A percentile compares a stretch with the other conserved stretches of the same genome.
Evolutionary conservation across 2,329 filamentous ascomycete species (phyloP).

Genomic region (Aureobasidium pullulans): DNA sequence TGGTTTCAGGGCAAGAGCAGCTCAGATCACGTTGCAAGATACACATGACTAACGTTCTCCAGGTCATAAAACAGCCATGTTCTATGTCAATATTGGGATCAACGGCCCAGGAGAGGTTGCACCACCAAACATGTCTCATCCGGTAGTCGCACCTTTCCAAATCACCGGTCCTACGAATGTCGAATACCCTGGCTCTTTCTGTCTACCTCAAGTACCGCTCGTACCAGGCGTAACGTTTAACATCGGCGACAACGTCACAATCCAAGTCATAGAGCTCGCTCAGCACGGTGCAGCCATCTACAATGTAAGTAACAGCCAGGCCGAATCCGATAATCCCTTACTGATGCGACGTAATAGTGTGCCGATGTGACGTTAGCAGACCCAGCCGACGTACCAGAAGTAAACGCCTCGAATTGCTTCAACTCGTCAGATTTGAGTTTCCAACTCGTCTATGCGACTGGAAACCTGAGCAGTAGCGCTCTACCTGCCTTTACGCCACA

Average conservation of each 20-base stretch:
- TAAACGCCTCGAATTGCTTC: slow-evolving; percentile 79
- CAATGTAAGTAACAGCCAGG: slow-evolving; percentile 49
- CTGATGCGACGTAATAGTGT: slow-evolving; percentile 52
- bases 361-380: slow-evolving; percentile 90
- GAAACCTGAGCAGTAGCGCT: slow-evolving; percentile 19
- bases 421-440: slow-evolving; percentile 74
- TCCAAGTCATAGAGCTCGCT: slow-evolving; percentile 78
- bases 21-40: background rate
- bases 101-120: slow-evolving; percentile 40
- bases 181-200: slow-evolving; percentile 71
- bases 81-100: slow-evolving; percentile 88
- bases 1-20: slow-evolving; percentile 65
- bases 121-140: slow-evolving; percentile 78
- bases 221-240: slow-evolving; percentile 64
- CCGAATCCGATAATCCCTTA: too few relatives aligned
- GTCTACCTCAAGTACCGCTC: slow-evolving; percentile 80
- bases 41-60: background rate
- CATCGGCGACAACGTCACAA: slow-evolving; percentile 80
- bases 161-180: slow-evolving; percentile 73
- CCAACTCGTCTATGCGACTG: slow-evolving; percentile 63
- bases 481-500: background rate
- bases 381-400: slow-evolving; percentile 64
- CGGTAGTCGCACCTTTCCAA: slow-evolving; percentile 74
- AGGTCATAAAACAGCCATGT: slow-evolving; percentile 67
- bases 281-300: slow-evolving; percentile 77